Evolutionary conservation across 2,329 filamentous ascomycete genomes (phyloP), one percentile per base, ranked within the genome.

Genomic region (Esteya vermicola): DNA sequence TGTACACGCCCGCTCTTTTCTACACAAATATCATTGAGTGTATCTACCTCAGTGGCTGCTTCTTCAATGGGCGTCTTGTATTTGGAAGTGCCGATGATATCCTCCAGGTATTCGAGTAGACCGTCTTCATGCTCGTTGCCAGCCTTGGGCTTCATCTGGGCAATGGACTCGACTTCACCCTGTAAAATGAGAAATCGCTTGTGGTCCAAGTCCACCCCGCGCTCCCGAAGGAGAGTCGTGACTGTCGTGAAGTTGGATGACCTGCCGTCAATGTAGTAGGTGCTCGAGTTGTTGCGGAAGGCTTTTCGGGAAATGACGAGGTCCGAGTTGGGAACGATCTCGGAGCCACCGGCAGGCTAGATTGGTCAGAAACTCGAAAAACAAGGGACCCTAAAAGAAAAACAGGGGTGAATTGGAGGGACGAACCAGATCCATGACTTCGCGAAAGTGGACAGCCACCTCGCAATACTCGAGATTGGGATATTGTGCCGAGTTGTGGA

Each of bases 61-160:
- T 98, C 91, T 51, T 98, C 91, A 47, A 98, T 98, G 0, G 91
- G 89, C 0, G 82, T 75, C 63, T 98, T 98, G 65, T 98, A 98
- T 57, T 94, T 95, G 6, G 91, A 96, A 0, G 91, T 98, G 46
- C 93, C 91, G 51, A 98, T 96, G 45, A 98, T 98, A 53, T 98
- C 91, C 57, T 98, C 91, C 0, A 98, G 74, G 48, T 98, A 98
- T 58, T 98, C 91, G 16, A 98, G 69, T 4, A 98, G 72, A 12
- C 91, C 91, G 52, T 98, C 91, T 45, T 98, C 91, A 54, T 96
- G 89, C 57, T 98, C 91, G 51, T 85, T 89, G 32, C 73, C 79
- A 4, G 93, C 91, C 59, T 98, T 98, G 16, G 93, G 72, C 61
- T 98, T 98, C 91, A 98, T 98, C 60, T 96, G 91, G 7, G 91